Evolutionary conservation across 2,329 filamentous ascomycete genomes (phyloP).

Genomic region (Fusarium coicis): DNA sequence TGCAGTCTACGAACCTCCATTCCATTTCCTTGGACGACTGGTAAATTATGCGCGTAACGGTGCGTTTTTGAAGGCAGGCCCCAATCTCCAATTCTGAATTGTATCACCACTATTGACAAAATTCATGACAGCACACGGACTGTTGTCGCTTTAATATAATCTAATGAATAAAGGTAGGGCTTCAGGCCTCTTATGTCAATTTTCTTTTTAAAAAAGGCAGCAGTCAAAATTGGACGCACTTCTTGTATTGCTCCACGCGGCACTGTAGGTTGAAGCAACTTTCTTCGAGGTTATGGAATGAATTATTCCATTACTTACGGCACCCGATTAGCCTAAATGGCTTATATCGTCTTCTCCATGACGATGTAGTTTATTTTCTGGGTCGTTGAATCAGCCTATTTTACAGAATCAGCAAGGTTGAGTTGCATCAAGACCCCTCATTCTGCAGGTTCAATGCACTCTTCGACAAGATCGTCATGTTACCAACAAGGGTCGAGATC

Average conservation of each 20-base stretch:
- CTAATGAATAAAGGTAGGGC: too few relatives aligned
- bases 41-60: background rate
- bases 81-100: background rate
- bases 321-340: constrained; percentile 13
- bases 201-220: too few relatives aligned
- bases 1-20: background rate
- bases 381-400: constrained; percentile 9
- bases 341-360: background rate
- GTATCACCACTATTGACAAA: too few relatives aligned
- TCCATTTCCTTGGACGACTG: background rate
- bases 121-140: too few relatives aligned
- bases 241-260: too few relatives aligned
- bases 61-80: rapidly evolving
- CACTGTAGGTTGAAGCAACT: background rate
- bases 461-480: constrained; percentile 7
- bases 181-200: too few relatives aligned
- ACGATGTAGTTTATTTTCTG: background rate
- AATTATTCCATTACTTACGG: too few relatives aligned
- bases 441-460: background rate
- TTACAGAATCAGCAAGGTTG: background rate
- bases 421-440: constrained; percentile 1
- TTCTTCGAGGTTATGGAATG: too few relatives aligned
- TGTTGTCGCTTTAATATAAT: too few relatives aligned
- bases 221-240: too few relatives aligned
- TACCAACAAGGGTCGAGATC: background rate